Percentiles rank a stretch among this genome's conserved stretches.
Conservation (phyloP, 2,329 filamentous ascomycete species). For the Gyromitra esculenta region DNA sequence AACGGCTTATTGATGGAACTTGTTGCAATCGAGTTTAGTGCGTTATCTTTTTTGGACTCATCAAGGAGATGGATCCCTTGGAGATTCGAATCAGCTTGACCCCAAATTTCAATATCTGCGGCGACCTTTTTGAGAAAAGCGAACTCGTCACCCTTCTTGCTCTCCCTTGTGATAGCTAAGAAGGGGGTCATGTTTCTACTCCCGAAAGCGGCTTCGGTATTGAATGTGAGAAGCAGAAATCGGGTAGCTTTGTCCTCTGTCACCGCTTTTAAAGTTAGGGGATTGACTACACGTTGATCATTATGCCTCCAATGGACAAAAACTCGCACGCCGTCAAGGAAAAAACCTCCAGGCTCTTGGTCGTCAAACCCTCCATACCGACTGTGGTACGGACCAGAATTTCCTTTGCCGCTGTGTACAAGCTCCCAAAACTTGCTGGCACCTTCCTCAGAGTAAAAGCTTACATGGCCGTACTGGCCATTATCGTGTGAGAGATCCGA, state of each 20-base stretch:
- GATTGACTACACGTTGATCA: conserved; percentile 39
- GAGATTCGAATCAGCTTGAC: conserved; percentile 42
- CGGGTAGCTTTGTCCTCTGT: conserved; percentile 38
- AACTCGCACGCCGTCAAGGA: conserved; percentile 23
- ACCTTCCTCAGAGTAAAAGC: conserved; percentile 43
- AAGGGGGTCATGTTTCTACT: background rate
- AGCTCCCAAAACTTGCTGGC: conserved; percentile 45
- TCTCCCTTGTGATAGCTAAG: background rate
- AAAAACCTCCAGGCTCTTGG: conserved; percentile 29
- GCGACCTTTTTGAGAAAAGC: conserved; percentile 29
- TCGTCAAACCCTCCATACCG: conserved; percentile 41
- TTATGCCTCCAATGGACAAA: conserved; percentile 44
- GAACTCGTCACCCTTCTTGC: background rate
- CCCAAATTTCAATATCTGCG: conserved; percentile 37
- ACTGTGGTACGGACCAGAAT: conserved; percentile 17
- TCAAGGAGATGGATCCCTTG: conserved; percentile 24
- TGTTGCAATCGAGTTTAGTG: background rate
- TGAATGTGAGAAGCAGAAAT: conserved; percentile 36
- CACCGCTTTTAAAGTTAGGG: conserved; percentile 29
- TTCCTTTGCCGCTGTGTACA: conserved; percentile 14
- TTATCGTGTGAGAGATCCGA: background rate
- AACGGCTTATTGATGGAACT: background rate
- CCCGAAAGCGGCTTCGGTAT: conserved; percentile 9
- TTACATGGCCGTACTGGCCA: conserved; percentile 34
- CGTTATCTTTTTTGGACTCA: background rate